These are phyloP conservation scores for Iberis pinnata DNA, from an alignment of 345 rosid genomes.

Conservation along the genomic window DNA sequence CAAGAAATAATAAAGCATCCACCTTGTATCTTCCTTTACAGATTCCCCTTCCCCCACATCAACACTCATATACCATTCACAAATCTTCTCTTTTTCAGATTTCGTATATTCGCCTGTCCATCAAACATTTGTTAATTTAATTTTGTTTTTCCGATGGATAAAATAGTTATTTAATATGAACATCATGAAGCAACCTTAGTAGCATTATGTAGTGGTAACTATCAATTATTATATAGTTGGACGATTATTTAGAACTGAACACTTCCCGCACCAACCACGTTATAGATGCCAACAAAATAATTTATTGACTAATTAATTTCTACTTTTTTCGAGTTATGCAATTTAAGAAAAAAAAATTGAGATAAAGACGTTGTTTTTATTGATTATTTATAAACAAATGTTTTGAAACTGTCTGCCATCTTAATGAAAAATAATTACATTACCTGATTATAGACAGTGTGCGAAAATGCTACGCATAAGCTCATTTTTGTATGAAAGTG, in stretches of 20 bases:
- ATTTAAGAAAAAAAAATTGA: too few species aligned
- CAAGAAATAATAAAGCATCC: constrained; percentile 22
- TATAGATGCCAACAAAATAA: constrained; percentile 3
- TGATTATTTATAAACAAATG: not conserved
- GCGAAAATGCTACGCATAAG: too few species aligned
- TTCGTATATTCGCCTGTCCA: not conserved
- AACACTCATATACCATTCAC: constrained; percentile 22
- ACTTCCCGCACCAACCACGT: constrained; percentile 10
- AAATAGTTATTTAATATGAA: constrained; percentile 4
- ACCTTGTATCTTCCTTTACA: constrained; percentile 24
- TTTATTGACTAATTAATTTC: not conserved
- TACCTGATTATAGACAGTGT: constrained; percentile 4
- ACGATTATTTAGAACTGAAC: constrained; percentile 14
- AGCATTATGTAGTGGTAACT: not conserved
- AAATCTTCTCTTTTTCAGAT: constrained; percentile 1
- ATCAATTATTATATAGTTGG: constrained; percentile 9
- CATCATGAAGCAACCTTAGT: not conserved
- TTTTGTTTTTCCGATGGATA: not conserved
- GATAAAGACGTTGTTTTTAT: too few species aligned
- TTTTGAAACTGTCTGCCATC: not conserved
- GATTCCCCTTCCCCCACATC: constrained; percentile 31
- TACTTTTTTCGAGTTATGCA: not conserved
- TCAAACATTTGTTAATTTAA: not conserved
- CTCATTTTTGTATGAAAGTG: constrained; percentile 14
- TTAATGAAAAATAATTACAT: not conserved